Percentiles rank a stretch among this genome's conserved stretches.
These are phyloP conservation scores for Sporothrix brunneoviolacea DNA, from an alignment of 2,329 filamentous ascomycete genomes.

Conservation along the genomic window DNA sequence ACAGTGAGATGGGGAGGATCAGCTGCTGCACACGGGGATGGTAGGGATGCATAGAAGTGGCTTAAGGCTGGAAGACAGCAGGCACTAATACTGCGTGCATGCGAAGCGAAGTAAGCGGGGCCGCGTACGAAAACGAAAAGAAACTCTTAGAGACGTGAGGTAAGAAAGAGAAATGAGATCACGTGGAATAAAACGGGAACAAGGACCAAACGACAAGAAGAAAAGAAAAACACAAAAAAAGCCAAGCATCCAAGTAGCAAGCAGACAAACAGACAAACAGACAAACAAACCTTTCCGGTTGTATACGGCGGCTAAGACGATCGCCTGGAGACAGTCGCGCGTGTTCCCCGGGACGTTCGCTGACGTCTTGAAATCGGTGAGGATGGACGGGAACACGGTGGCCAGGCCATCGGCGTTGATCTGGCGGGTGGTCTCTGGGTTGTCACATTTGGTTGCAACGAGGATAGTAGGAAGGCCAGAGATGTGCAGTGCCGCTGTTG, in stretches of 20 bases:
- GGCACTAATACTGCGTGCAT: conserved; percentile 1
- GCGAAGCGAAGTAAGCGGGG: conserved; percentile 2
- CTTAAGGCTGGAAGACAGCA: conserved; percentile 1
- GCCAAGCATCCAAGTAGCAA: too few relatives aligned
- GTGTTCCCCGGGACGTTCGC: conserved; percentile 63
- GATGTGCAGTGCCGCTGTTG: conserved; percentile 64
- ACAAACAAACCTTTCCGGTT: conserved; percentile 57
- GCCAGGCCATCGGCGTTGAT: conserved; percentile 62
- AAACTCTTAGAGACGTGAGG: too few relatives aligned
- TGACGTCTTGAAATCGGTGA: conserved; percentile 69
- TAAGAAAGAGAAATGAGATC: neutral
- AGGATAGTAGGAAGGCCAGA: conserved; percentile 70
- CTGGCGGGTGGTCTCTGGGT: conserved; percentile 60
- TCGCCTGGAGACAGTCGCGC: conserved; percentile 66
- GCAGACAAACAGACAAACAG: neutral
- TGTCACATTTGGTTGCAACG: conserved; percentile 86
- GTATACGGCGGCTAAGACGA: conserved; percentile 65
- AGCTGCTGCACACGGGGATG: neutral
- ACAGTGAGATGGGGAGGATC: neutral
- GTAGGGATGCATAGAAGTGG: neutral
- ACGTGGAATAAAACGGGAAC: neutral
- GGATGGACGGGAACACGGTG: conserved; percentile 58
- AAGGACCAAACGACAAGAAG: too few relatives aligned
- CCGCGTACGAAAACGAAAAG: neutral
- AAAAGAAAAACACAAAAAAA: neutral